Evolutionary conservation across 805 yeast species (phyloP).

Genomic region (Cyberlindnera bimundalis): DNA sequence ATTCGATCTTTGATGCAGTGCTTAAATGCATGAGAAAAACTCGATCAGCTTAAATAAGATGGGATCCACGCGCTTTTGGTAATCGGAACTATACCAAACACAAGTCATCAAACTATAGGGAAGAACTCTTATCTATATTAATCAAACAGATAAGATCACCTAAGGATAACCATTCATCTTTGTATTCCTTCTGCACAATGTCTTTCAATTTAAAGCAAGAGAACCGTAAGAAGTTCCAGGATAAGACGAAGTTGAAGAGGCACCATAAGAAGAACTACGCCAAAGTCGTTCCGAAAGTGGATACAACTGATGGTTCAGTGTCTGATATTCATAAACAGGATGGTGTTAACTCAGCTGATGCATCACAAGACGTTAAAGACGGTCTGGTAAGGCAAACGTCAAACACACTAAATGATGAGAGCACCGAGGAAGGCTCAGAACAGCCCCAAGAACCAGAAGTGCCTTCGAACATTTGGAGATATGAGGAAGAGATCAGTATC

Average conservation of each 20-base stretch:
- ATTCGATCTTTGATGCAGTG: too few species aligned
- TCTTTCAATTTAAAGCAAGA: slow-evolving; percentile 34
- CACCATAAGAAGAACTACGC: slow-evolving; percentile 37
- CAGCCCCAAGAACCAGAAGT: slow-evolving; percentile 15
- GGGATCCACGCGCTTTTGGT: too few species aligned
- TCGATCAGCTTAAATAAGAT: too few species aligned
- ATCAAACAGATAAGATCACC: too few species aligned
- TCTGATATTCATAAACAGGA: slow-evolving; percentile 9
- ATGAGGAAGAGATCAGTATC: slow-evolving; percentile 25
- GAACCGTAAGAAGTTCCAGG: slow-evolving; percentile 40
- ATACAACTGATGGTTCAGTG: too few species aligned
- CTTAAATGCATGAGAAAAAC: too few species aligned
- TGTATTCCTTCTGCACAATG: too few species aligned
- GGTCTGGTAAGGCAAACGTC: neutral
- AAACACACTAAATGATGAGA: neutral
- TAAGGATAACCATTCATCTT: too few species aligned
- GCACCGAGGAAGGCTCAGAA: slow-evolving; percentile 11
- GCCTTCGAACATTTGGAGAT: slow-evolving; percentile 23
- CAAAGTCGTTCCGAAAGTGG: slow-evolving; percentile 28
- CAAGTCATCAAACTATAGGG: too few species aligned
- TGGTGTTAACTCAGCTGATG: neutral
- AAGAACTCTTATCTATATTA: too few species aligned
- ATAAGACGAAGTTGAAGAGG: slow-evolving; percentile 36
- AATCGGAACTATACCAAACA: too few species aligned
- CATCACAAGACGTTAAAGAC: slow-evolving; percentile 1